Conservation (phyloP, 768 basidiomycete species). For the Naganishia friedmannii region DNA sequence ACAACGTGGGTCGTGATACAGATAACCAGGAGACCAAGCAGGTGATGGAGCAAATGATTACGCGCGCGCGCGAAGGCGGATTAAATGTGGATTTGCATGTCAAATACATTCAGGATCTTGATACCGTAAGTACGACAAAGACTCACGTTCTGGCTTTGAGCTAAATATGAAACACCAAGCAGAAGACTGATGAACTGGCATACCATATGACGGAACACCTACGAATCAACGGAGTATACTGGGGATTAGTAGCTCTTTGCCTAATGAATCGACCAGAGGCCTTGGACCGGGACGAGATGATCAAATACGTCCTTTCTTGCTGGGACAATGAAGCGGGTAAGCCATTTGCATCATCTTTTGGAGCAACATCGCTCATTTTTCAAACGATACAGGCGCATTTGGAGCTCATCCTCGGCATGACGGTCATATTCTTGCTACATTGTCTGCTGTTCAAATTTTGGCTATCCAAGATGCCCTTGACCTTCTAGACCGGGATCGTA, state of each 20-base stretch:
- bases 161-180: neutral
- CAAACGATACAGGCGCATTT: conserved; percentile 66
- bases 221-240: conserved; percentile 92
- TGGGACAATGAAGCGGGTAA: conserved; percentile 87
- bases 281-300: conserved; percentile 75
- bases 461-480: conserved; percentile 78
- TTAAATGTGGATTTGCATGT: conserved; percentile 63
- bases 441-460: conserved; percentile 89
- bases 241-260: conserved; percentile 85
- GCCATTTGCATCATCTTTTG: neutral
- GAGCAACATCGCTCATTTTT: neutral
- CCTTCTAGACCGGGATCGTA: conserved; percentile 65
- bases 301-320: conserved; percentile 86
- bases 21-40: neutral
- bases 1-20: neutral
- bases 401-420: conserved; percentile 92
- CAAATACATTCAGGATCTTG: conserved; percentile 70
- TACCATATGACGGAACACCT: conserved; percentile 92
- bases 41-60: conserved; percentile 1
- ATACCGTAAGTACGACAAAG: conserved; percentile 57
- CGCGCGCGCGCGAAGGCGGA: neutral
- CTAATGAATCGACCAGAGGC: conserved; percentile 76
- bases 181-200: conserved; percentile 74
- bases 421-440: conserved; percentile 77
- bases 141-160: neutral